phyloP scores from a whole-genome alignment of 768 basidiomycete species.

The Lanmaoa pseudosensibilis region DNA sequence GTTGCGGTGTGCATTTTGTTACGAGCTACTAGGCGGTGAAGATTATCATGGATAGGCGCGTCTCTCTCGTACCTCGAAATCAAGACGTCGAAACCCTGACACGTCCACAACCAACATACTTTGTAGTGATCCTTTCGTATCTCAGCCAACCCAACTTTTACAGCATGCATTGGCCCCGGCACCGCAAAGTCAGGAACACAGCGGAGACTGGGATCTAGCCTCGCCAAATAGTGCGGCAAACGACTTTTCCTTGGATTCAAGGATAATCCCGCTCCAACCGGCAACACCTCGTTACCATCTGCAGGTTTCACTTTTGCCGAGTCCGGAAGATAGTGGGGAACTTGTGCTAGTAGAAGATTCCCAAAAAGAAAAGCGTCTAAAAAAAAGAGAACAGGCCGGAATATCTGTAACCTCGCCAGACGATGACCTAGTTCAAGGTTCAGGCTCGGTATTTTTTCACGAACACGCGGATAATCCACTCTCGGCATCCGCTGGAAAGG shows the following conservation, averaged over 20 bases:
- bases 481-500: conserved; percentile 32
- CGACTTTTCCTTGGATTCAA: conserved; percentile 44
- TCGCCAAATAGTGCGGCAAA: conserved; percentile 27
- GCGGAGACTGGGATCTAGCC: conserved; percentile 7
- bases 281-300: conserved; percentile 53
- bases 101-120: neutral
- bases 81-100: conserved; percentile 13
- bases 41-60: conserved; percentile 43
- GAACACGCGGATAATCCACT: conserved; percentile 23
- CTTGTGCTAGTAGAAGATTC: conserved; percentile 41
- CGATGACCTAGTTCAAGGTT: conserved; percentile 24
- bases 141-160: conserved; percentile 58
- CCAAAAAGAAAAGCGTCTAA: conserved; percentile 50
- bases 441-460: conserved; percentile 28
- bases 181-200: conserved; percentile 18
- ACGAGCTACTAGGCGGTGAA: neutral
- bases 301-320: conserved; percentile 16
- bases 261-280: conserved; percentile 34
- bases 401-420: conserved; percentile 23
- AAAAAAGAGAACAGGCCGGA: conserved; percentile 17
- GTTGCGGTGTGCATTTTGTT: neutral
- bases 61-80: conserved; percentile 18
- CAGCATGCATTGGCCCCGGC: conserved; percentile 41
- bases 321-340: conserved; percentile 11
- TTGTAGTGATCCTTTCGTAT: conserved; percentile 45